Base-by-base conservation (phyloP, 1,284 basidiomycete genomes). In the Nidula niveotomentosa region DNA sequence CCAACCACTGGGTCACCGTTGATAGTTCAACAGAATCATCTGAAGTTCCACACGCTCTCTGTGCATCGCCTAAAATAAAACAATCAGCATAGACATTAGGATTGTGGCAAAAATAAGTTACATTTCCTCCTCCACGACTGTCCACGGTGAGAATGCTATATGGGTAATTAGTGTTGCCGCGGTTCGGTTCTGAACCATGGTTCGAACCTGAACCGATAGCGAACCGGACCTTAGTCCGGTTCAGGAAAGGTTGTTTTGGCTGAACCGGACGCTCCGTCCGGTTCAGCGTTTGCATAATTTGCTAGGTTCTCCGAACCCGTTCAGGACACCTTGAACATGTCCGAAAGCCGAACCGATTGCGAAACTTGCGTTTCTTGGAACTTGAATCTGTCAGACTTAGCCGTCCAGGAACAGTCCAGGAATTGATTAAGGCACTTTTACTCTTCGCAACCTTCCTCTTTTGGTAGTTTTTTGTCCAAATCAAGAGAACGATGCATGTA, bases 91-190 rank as follows among this genome's bases (percentile, higher is more conserved):
- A 30, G 30, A 30, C 30, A 41, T 41, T 41, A 41, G 12, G 7
- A 41, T n/a, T 5, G 15, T 17, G 39, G 39, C 39, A 13, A 17
- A 8, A 17, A 41, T 13, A 41, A 41, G 12, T 60, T 54, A 80
- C 79, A 72, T 62, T 67, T 60, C 68, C 30, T 59, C 51, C 36
- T 65, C 53, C 10, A 58, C 56, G 48, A 64, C 36, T 34, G 53
- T 61, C 81, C 83, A 85, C n/a, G 71, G 63, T 33, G 79, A 76
- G 30, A 84, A 83, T 3, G 77, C 70, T 49, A 83, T 59, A 57
- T 76, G 72, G 12, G n/a, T n/a, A n/a, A n/a, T n/a, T 39, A 39
- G 36, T 39, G 36, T 39, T 39, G 36, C 36, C 36, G 36, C n/a
- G 36, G 36, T 39, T 39, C n/a, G n/a, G n/a, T n/a, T n/a, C n/a